These are phyloP conservation scores for Cokeromyces recurvatus DNA, from an alignment of 371 early-diverging fungal genomes.

Conservation along the genomic window DNA sequence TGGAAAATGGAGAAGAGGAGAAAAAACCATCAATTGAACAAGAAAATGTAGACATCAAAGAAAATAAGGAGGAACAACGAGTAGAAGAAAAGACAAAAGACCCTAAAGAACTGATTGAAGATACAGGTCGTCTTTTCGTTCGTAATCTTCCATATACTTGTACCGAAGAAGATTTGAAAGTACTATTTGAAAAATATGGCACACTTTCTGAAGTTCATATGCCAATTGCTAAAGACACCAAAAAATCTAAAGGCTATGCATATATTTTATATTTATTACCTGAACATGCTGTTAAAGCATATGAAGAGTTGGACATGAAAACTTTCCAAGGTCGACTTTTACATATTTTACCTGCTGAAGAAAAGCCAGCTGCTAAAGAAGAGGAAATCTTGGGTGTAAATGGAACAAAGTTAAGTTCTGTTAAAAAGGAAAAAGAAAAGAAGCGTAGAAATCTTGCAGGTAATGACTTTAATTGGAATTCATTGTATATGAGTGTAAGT, in stretches of 20 bases:
- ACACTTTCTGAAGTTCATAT: slow-evolving; percentile 91
- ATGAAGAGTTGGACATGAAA: slow-evolving; percentile 68
- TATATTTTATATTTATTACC: slow-evolving; percentile 85
- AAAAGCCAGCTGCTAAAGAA: slow-evolving; percentile 68
- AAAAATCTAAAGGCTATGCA: slow-evolving; percentile 91
- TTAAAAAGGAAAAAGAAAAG: slow-evolving; percentile 78
- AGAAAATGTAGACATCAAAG: slow-evolving; percentile 14
- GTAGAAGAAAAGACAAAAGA: slow-evolving; percentile 13
- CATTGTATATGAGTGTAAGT: slow-evolving; percentile 88
- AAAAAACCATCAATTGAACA: slow-evolving; percentile 11
- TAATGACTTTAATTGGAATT: slow-evolving; percentile 93
- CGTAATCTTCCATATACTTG: slow-evolving; percentile 89
- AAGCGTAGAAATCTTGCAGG: slow-evolving; percentile 73
- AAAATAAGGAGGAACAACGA: slow-evolving; percentile 11
- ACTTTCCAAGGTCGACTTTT: slow-evolving; percentile 91
- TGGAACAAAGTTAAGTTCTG: slow-evolving; percentile 55
- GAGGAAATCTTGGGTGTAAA: slow-evolving; percentile 57
- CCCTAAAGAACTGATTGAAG: slow-evolving; percentile 70
- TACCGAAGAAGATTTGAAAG: slow-evolving; percentile 81
- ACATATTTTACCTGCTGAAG: slow-evolving; percentile 83
- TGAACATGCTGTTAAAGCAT: slow-evolving; percentile 92
- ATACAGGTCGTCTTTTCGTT: slow-evolving; percentile 93
- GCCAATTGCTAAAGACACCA: slow-evolving; percentile 88
- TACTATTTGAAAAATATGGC: slow-evolving; percentile 79
- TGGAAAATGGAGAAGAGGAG: slow-evolving; percentile 17